phyloP scores from a whole-genome alignment of 2,329 filamentous ascomycete genomes.

The Zymoseptoria passerinii region DNA sequence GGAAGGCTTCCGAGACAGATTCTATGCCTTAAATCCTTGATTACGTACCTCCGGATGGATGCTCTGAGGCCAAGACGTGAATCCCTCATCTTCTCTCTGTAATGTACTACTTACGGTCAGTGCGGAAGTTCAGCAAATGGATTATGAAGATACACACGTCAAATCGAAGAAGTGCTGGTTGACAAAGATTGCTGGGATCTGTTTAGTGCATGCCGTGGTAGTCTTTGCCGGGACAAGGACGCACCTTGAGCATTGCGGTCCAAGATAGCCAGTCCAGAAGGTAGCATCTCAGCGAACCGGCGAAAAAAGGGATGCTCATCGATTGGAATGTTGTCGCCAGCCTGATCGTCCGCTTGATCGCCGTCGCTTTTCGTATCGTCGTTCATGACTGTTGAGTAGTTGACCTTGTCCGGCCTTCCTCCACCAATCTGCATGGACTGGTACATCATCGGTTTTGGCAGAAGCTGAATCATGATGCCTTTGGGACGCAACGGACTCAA shows the following conservation, averaged over 20 bases:
- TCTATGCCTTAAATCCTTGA: too few relatives aligned
- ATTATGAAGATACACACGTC: conserved; percentile 18
- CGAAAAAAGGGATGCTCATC: conserved; percentile 37
- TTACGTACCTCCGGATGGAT: conserved; percentile 30
- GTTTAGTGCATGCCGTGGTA: too few relatives aligned
- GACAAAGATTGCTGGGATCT: conserved; percentile 27
- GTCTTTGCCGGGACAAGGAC: conserved; percentile 12
- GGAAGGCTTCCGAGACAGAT: too few relatives aligned
- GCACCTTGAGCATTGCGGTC: conserved; percentile 35
- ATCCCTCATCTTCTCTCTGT: conserved; percentile 31
- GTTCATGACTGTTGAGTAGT: neutral
- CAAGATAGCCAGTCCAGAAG: conserved; percentile 39
- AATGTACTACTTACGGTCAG: conserved; percentile 23
- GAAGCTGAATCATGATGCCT: conserved; percentile 19
- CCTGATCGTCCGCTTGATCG: neutral
- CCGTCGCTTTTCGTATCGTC: neutral
- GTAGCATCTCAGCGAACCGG: conserved; percentile 39
- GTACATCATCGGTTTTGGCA: conserved; percentile 11
- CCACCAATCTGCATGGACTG: conserved; percentile 5
- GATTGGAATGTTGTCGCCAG: conserved; percentile 18
- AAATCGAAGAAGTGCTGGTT: conserved; percentile 40
- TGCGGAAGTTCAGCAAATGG: too few relatives aligned
- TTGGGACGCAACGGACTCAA: conserved; percentile 19
- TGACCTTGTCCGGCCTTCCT: neutral
- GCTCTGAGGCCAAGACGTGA: conserved; percentile 39